Evolutionary conservation across 805 yeast species (phyloP).

Genomic region (Candida palmyrensis): DNA sequence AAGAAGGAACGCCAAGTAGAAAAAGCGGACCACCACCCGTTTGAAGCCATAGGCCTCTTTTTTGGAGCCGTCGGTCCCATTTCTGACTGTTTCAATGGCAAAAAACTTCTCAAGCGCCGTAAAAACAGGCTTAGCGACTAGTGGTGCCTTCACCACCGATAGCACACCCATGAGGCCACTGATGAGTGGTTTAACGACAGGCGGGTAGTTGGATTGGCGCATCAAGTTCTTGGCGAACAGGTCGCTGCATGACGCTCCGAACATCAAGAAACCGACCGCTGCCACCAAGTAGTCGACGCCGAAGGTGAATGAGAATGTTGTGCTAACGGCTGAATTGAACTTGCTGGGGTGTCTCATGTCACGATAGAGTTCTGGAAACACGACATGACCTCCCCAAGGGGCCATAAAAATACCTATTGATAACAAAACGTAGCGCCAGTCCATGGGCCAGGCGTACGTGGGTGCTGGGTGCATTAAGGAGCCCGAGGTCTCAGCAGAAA

Average conservation of each 20-base stretch:
- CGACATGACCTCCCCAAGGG: conserved; percentile 83
- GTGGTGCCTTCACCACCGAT: conserved; percentile 38
- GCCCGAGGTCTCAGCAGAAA: conserved; percentile 15
- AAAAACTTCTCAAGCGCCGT: conserved; percentile 31
- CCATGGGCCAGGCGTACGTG: conserved; percentile 28
- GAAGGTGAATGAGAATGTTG: conserved; percentile 56
- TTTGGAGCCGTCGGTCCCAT: neutral
- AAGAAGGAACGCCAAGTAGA: conserved; percentile 18
- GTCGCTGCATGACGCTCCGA: conserved; percentile 62
- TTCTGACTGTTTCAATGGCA: conserved; percentile 6
- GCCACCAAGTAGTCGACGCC: conserved; percentile 59
- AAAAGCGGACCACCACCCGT: conserved; percentile 14
- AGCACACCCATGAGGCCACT: conserved; percentile 32
- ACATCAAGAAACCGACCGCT: conserved; percentile 70
- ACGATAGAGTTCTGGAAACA: conserved; percentile 65
- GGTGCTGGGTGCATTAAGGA: conserved; percentile 38
- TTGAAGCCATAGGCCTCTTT: neutral
- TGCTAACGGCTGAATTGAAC: conserved; percentile 46
- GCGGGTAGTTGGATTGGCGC: conserved; percentile 44
- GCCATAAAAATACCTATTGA: conserved; percentile 69
- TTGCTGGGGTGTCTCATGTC: conserved; percentile 70
- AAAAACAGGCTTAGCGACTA: conserved; percentile 33
- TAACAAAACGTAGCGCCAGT: conserved; percentile 33
- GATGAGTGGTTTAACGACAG: conserved; percentile 36
- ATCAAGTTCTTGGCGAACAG: conserved; percentile 76